Conservation (phyloP, 1,284 basidiomycete species). For the Tremellales sp. region DNA sequence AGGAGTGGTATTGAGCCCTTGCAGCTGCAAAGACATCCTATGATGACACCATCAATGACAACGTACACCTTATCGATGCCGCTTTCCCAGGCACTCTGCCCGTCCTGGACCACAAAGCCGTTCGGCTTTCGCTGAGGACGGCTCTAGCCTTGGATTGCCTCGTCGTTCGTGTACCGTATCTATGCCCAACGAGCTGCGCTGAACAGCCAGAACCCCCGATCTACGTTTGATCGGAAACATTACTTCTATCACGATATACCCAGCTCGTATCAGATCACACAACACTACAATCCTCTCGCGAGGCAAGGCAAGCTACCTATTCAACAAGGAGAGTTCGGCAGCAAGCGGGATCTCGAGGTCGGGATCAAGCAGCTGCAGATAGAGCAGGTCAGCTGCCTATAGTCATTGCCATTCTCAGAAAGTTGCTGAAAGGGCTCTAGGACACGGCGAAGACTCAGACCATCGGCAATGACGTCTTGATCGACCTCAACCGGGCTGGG, state of each 20-base stretch:
- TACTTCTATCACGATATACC: slow-evolving; percentile 98
- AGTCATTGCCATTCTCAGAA: neutral
- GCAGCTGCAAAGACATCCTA: slow-evolving; percentile 29
- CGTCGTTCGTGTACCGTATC: slow-evolving; percentile 49
- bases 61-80: slow-evolving; percentile 79
- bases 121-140: slow-evolving; percentile 74
- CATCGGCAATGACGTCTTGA: slow-evolving; percentile 58
- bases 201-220: slow-evolving; percentile 56
- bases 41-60: slow-evolving; percentile 53
- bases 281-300: slow-evolving; percentile 85
- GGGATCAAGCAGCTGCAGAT: slow-evolving; percentile 91
- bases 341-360: slow-evolving; percentile 53
- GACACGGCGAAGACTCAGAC: slow-evolving; percentile 91
- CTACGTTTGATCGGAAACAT: slow-evolving; percentile 92
- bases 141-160: slow-evolving; percentile 73
- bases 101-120: slow-evolving; percentile 75
- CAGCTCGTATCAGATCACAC: slow-evolving; percentile 93
- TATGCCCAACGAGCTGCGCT: slow-evolving; percentile 1
- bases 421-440: slow-evolving; percentile 46
- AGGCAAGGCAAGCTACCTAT: slow-evolving; percentile 62
- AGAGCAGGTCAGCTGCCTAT: slow-evolving; percentile 76
- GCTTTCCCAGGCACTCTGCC: slow-evolving; percentile 91
- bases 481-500: slow-evolving; percentile 90
- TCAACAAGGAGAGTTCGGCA: slow-evolving; percentile 33
- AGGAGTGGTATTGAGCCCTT: neutral